Evolutionary conservation across 164 flowering plant species (phyloP).

Genomic region (Umbellularia californica): DNA sequence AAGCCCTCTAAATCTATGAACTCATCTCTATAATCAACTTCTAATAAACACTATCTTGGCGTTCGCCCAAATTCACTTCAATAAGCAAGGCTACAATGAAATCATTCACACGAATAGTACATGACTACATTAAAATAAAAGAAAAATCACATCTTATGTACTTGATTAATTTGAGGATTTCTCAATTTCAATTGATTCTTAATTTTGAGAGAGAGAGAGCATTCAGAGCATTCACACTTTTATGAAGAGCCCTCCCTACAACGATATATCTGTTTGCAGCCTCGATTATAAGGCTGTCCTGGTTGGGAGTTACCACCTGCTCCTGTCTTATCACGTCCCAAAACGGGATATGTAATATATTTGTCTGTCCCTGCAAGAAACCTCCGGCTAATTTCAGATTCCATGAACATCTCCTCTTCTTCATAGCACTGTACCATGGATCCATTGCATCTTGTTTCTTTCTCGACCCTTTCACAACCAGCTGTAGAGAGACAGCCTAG

Average conservation of each 20-base stretch:
- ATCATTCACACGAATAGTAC: too few species aligned
- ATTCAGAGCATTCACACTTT: too few species aligned
- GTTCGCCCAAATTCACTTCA: too few species aligned
- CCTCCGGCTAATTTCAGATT: slow-evolving; percentile 6
- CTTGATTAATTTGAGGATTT: too few species aligned
- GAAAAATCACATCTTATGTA: too few species aligned
- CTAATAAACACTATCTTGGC: too few species aligned
- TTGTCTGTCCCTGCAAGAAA: neutral
- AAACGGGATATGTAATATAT: neutral
- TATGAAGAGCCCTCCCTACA: neutral
- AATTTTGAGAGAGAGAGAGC: too few species aligned
- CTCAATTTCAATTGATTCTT: too few species aligned
- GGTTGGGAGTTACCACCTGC: neutral
- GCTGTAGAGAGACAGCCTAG: neutral
- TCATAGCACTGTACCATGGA: neutral
- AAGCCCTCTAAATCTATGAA: too few species aligned
- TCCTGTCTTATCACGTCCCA: neutral
- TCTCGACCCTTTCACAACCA: neutral
- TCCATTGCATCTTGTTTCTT: slow-evolving; percentile 1
- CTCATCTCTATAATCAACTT: too few species aligned
- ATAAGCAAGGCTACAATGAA: too few species aligned
- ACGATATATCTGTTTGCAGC: neutral
- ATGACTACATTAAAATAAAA: too few species aligned
- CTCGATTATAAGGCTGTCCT: neutral
- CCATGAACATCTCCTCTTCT: slow-evolving; percentile 7